These are phyloP conservation scores for Paracamarosporium sp. DNA, from an alignment of 2,329 filamentous ascomycete species.

Conservation along the genomic window DNA sequence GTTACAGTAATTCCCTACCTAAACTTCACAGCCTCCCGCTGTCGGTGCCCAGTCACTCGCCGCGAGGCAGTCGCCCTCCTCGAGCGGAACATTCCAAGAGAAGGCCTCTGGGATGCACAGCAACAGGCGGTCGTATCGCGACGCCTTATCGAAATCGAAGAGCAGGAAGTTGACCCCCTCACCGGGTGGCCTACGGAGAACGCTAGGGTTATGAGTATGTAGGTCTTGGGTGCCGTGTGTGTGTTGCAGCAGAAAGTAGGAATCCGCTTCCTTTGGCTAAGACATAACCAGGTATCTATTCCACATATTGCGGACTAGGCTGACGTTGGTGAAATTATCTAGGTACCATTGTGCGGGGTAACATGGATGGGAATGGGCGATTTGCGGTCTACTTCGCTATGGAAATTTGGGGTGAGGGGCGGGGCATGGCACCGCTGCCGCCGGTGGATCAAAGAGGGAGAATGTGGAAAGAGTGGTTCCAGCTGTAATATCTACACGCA, in stretches of 20 bases:
- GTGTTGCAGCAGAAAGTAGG: not conserved
- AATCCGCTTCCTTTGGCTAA: not conserved
- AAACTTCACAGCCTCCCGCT: constrained; percentile 19
- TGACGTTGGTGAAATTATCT: not conserved
- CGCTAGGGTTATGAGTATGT: constrained; percentile 11
- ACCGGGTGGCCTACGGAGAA: constrained; percentile 26
- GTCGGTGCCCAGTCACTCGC: constrained; percentile 28
- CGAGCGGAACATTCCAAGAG: constrained; percentile 23
- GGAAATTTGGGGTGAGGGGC: constrained; percentile 16
- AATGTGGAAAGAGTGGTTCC: constrained; percentile 23
- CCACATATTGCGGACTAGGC: not conserved
- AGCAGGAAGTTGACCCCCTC: constrained; percentile 21
- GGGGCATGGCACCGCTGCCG: constrained; percentile 18
- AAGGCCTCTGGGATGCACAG: constrained; percentile 28
- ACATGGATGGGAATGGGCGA: constrained; percentile 17
- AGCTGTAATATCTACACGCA: not conserved
- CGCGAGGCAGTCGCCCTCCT: constrained; percentile 27
- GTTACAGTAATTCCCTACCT: constrained; percentile 22
- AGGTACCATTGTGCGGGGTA: constrained; percentile 10
- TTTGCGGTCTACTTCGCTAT: constrained; percentile 16
- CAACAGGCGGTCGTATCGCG: constrained; percentile 22
- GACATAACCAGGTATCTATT: not conserved
- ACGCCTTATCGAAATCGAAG: constrained; percentile 29
- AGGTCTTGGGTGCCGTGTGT: not conserved
- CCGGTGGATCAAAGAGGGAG: not conserved